phyloP scores from a whole-genome alignment of 164 flowering plant species.

The Vitis rupestris region DNA sequence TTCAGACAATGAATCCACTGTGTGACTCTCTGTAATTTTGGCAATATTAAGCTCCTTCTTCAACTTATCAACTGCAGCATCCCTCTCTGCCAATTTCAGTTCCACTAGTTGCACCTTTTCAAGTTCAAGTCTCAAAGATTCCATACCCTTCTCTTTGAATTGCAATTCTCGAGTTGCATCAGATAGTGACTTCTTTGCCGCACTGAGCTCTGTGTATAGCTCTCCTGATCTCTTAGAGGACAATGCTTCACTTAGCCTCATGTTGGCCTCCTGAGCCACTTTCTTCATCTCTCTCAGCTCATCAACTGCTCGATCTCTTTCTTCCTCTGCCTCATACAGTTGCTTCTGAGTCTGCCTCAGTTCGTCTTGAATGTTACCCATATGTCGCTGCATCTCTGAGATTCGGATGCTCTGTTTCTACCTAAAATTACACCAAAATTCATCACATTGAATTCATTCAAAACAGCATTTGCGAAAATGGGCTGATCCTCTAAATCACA shows the following conservation, averaged over 20 bases:
- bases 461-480: no score
- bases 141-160: slow-evolving; percentile 25
- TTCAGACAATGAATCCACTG: slow-evolving; percentile 20
- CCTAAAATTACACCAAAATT: no score
- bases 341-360: slow-evolving; percentile 27
- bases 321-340: slow-evolving; percentile 32
- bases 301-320: slow-evolving; percentile 33
- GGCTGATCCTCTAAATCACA: no score
- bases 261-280: slow-evolving; percentile 33
- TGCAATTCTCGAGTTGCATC: slow-evolving; percentile 29
- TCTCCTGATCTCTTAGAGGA: slow-evolving; percentile 26
- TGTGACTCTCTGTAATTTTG: slow-evolving; percentile 26
- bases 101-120: slow-evolving; percentile 29
- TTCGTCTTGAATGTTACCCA: slow-evolving; percentile 37
- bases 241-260: slow-evolving; percentile 33
- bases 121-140: slow-evolving; percentile 30
- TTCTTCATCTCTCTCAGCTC: slow-evolving; percentile 48
- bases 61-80: slow-evolving; percentile 19
- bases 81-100: slow-evolving; percentile 31
- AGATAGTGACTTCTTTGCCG: slow-evolving; percentile 26
- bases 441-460: no score
- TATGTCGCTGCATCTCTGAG: slow-evolving; percentile 35
- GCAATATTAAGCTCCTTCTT: slow-evolving; percentile 29
- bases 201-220: slow-evolving; percentile 28
- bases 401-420: background rate